Evolutionary conservation across 1,284 basidiomycete genomes (phyloP), one percentile per base, ranked within the genome.

Genomic region (Acaromyces ingoldii): DNA sequence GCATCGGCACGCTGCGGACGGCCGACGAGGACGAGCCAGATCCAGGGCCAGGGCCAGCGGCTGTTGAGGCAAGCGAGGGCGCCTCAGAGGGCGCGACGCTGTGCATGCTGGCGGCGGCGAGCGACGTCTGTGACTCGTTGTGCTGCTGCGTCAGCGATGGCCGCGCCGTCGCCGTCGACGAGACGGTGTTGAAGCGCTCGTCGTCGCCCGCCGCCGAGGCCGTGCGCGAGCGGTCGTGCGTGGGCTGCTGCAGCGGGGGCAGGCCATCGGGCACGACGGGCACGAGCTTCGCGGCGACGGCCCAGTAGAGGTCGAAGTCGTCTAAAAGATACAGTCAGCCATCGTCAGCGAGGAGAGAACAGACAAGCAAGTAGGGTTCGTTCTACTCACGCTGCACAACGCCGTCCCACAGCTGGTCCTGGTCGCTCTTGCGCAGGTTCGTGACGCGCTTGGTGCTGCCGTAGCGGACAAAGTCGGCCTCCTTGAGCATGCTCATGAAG

Each of bases 231-330:
- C n/a, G n/a, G n/a, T n/a, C n/a, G n/a, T n/a, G n/a, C n/a, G n/a
- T n/a, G n/a, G n/a, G n/a, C n/a, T n/a, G n/a, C n/a, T n/a, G n/a
- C n/a, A n/a, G n/a, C n/a, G n/a, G n/a, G n/a, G n/a, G n/a, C n/a
- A n/a, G n/a, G n/a, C n/a, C n/a, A n/a, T n/a, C n/a, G n/a, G 21
- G 34, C 11, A 28, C 31, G 26, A 39, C 58, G 1, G 81, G 81
- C 1, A 81, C 63, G 3, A 97, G 82, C 71, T 92, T 91, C 9
- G 86, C 83, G 1, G 90, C 90, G 61, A 96, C 87, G 36, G 87
- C 83, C 85, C 89, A 91, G 71, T 89, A 95, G 58, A 91, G 84
- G 63, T 96, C 91, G 72, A 92, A 96, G 75, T 93, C 91, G 77
- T 92, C 91, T 89, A 62, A 19, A n/a, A n/a, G n/a, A n/a, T n/a